Conservation (phyloP, 345 rosid species). For the Gossypioides kirkii region DNA sequence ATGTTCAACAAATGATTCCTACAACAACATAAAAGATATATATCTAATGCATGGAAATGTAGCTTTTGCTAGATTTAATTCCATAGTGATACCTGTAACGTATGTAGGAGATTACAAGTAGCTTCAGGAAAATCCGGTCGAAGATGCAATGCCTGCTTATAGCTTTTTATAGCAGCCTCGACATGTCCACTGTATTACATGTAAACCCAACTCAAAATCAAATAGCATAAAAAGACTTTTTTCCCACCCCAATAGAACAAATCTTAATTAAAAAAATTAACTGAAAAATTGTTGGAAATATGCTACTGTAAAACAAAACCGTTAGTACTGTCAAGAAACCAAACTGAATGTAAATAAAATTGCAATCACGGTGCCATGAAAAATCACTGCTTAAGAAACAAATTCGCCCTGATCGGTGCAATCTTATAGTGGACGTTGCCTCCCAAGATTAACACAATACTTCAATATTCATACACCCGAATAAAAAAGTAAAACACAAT, state of each 20-base stretch:
- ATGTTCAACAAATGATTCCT: not conserved
- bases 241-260: not conserved
- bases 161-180: slow-evolving; percentile 93
- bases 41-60: not conserved
- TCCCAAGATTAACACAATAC: too few relatives aligned
- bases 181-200: slow-evolving; percentile 64
- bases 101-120: slow-evolving; percentile 93
- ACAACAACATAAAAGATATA: not conserved
- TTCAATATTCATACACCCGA: too few relatives aligned
- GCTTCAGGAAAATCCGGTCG: slow-evolving; percentile 98
- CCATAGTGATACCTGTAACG: slow-evolving; percentile 62
- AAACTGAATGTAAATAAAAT: too few relatives aligned
- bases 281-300: too few relatives aligned
- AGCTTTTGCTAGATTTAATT: not conserved
- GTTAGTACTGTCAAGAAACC: too few relatives aligned
- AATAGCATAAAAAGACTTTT: not conserved
- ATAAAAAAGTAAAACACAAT: too few relatives aligned
- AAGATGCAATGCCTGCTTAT: slow-evolving; percentile 74
- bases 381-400: too few relatives aligned
- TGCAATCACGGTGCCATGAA: too few relatives aligned
- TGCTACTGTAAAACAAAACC: too few relatives aligned
- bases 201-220: slow-evolving; percentile 1
- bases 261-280: not conserved
- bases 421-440: too few relatives aligned
- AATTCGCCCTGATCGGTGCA: too few relatives aligned